A percentile compares a stretch with the other conserved stretches of the same genome.
Evolutionary conservation across 2,329 filamentous ascomycete genomes (phyloP).

Genomic region (Ceratocystis smalleyi): DNA sequence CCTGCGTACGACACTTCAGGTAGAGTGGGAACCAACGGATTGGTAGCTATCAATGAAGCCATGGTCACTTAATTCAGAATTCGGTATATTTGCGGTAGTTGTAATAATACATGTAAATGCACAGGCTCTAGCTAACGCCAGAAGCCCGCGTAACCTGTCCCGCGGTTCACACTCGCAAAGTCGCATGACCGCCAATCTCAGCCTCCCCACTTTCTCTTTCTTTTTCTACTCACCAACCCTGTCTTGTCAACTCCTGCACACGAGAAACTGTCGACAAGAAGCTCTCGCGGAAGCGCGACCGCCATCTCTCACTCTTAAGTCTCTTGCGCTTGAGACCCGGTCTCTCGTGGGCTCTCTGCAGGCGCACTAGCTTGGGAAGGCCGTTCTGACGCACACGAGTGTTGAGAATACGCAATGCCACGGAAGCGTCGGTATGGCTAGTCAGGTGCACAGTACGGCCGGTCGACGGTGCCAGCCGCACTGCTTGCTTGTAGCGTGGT

Average conservation of each 20-base stretch:
- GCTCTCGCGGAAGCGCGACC: constrained; percentile 48
- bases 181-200: not conserved
- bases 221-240: constrained; percentile 54
- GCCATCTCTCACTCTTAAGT: constrained; percentile 53
- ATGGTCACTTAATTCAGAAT: not conserved
- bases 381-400: constrained; percentile 35
- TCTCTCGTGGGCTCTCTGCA: constrained; percentile 60
- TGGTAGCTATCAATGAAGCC: not conserved
- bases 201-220: not conserved
- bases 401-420: constrained; percentile 31
- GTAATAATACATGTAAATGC: constrained; percentile 15
- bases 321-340: constrained; percentile 65
- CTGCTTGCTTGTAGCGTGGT: constrained; percentile 17
- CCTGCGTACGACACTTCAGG: no score
- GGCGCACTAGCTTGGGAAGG: constrained; percentile 37
- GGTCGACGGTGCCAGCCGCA: constrained; percentile 29
- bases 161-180: not conserved
- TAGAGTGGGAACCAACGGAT: no score
- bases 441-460: constrained; percentile 32
- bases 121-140: not conserved
- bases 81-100: constrained; percentile 2
- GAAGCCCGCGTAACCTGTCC: not conserved
- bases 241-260: constrained; percentile 54
- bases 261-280: constrained; percentile 50
- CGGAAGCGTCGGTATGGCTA: constrained; percentile 30